Base-by-base conservation (phyloP, 352 stramenopile genomes). In the Phytophthora aleatoria region DNA sequence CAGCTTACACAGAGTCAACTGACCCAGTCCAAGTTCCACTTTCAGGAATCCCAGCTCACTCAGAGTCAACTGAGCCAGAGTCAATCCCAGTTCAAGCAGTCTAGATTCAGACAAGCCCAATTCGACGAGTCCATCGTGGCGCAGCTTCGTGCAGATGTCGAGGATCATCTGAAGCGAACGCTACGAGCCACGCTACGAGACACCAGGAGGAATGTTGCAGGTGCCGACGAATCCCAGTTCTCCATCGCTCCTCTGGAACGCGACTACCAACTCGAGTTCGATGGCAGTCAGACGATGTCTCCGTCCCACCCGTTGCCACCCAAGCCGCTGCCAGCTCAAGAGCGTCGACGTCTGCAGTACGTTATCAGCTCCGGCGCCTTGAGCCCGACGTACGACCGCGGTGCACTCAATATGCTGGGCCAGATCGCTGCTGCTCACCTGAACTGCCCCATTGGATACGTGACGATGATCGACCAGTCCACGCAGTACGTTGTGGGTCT, bases 381-480 rank as follows among this genome's bases (percentile, higher is more conserved):
- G 27, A 65, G 68, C 1, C 56, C 68, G 0, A 65, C 65, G 44
- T 87, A 87, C 68, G 81, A 90, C 57, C 80, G 66, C 48, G 58
- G 69, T 61, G 81, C 77, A 24, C 61, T 87, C 15, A 77, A 90
- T 31, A 62, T 90, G 69, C 38, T 90, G 15, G 74, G 61, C 0
- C 67, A 86, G 57, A 67, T 86, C 44, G 77, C 76, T 7, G 77
- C 81, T 2, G 58, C 78, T 28, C 69, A 77, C 30, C 33, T 90
- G 39, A 73, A 86, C 49, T 87, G 78, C 56, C 73, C 77, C 13
- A 78, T 90, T 41, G 81, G 81, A 12, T 87, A 86, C 48, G 60
- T 90, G 16, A 85, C 77, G 9, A 76, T 90, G 55, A 69, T 87
- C n/a, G 81, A 87, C 57, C 67, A 79, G 47, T 72, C 54, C 3